Evolutionary conservation across 2,329 filamentous ascomycete genomes (phyloP).

Genomic region (Xylariaceae sp.): DNA sequence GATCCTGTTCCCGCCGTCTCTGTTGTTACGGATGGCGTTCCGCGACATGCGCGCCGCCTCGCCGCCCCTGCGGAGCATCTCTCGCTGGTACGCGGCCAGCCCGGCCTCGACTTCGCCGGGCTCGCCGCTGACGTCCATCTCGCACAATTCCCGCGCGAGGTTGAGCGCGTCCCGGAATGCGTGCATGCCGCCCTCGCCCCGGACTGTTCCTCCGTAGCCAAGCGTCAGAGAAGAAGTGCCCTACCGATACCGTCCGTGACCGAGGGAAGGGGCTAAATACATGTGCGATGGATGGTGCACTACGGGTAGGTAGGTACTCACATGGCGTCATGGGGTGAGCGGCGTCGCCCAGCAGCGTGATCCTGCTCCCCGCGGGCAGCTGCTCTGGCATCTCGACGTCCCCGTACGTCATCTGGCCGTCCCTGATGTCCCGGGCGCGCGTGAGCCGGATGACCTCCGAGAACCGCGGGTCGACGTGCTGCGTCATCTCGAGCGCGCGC

Average conservation of each 20-base stretch:
- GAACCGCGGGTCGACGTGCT: conserved; percentile 12
- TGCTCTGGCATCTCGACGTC: conserved; percentile 8
- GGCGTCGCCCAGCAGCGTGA: conserved; percentile 15
- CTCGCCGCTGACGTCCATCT: conserved; percentile 7
- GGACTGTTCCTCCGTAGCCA: conserved; percentile 6
- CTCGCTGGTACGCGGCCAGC: conserved; percentile 18
- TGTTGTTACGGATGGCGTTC: conserved; percentile 1
- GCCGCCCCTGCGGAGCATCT: conserved; percentile 19
- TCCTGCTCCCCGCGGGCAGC: conserved; percentile 8
- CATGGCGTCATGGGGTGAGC: conserved; percentile 15
- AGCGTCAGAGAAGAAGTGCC: not conserved
- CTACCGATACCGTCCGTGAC: not conserved
- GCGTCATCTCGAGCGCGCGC: conserved; percentile 10
- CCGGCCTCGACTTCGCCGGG: conserved; percentile 3
- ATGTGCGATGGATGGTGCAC: too few relatives aligned
- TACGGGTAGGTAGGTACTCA: conserved; percentile 3
- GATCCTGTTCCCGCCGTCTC: not conserved
- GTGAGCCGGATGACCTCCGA: conserved; percentile 12
- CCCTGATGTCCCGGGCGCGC: conserved; percentile 4
- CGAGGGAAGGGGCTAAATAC: not conserved
- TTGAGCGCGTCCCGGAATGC: conserved; percentile 41
- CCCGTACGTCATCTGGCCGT: conserved; percentile 6
- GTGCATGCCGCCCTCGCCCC: conserved; percentile 17
- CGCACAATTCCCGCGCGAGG: conserved; percentile 14
- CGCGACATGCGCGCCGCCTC: conserved; percentile 13